Conservation (phyloP, 805 yeast species). For the Danielia reshetovae region DNA sequence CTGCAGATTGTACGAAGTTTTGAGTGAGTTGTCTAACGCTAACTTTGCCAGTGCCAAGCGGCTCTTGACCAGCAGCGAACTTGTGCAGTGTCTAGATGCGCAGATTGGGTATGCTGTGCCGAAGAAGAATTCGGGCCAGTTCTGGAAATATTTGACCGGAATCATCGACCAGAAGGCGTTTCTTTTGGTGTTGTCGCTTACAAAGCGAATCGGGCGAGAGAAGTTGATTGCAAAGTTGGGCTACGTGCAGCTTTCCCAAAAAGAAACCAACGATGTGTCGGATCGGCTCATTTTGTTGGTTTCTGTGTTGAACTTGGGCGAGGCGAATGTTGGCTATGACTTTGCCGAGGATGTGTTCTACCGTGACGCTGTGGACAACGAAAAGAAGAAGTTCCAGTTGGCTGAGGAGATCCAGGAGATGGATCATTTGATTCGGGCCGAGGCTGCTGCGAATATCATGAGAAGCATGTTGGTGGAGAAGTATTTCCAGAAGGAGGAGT, state of each 20-base stretch:
- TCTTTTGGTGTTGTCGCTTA: constrained; percentile 24
- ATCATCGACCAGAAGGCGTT: constrained; percentile 31
- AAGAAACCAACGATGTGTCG: constrained; percentile 10
- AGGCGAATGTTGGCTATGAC: constrained; percentile 24
- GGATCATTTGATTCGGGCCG: constrained; percentile 13
- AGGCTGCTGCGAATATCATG: constrained; percentile 20
- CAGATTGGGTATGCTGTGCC: constrained; percentile 11
- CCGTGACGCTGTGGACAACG: constrained; percentile 13
- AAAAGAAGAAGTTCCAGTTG: constrained; percentile 13
- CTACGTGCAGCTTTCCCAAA: constrained; percentile 11
- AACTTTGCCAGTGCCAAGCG: constrained; percentile 16
- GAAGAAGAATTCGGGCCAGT: constrained; percentile 10
- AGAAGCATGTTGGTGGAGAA: constrained; percentile 22
- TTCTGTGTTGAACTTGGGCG: constrained; percentile 25
- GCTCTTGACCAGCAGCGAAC: constrained; percentile 1
- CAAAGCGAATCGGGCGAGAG: constrained; percentile 19
- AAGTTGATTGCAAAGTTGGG: constrained; percentile 28
- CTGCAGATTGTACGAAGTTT: constrained; percentile 6
- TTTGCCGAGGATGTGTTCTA: constrained; percentile 22
- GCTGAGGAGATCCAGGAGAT: constrained; percentile 10
- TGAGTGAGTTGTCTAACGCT: constrained; percentile 21
- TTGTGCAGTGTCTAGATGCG: constrained; percentile 4
- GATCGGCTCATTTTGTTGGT: constrained; percentile 22
- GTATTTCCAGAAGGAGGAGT: too few relatives aligned
- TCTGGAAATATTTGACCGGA: constrained; percentile 20